A percentile compares a stretch with the other conserved stretches of the same genome.
Evolutionary conservation across 2,329 filamentous ascomycete species (phyloP).

Genomic region (Penicillium sp.): DNA sequence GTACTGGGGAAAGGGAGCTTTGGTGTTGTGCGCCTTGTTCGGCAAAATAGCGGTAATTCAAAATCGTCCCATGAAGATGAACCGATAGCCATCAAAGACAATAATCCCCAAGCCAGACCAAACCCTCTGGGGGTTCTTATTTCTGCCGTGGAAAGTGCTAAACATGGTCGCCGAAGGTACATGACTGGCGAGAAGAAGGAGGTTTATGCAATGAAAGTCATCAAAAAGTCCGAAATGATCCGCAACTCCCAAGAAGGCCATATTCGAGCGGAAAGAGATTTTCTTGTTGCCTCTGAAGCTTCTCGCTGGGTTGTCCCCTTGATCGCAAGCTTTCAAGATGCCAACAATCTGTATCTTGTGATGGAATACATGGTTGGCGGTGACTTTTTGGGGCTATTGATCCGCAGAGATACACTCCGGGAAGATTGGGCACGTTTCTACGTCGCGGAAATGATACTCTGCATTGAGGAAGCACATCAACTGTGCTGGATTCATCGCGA

Average conservation of each 20-base stretch:
- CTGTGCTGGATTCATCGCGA: constrained; percentile 92
- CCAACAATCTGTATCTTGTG: constrained; percentile 79
- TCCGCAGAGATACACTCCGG: constrained; percentile 78
- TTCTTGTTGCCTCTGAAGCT: constrained; percentile 83
- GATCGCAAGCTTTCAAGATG: constrained; percentile 85
- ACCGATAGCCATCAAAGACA: not conserved
- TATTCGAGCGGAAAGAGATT: constrained; percentile 84
- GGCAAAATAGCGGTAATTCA: constrained; percentile 49
- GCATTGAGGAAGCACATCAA: constrained; percentile 86
- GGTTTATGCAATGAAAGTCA: constrained; percentile 95
- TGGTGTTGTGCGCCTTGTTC: constrained; percentile 81
- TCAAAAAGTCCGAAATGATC: constrained; percentile 90
- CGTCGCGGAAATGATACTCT: constrained; percentile 91
- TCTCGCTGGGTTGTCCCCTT: constrained; percentile 88
- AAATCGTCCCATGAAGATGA: constrained; percentile 14
- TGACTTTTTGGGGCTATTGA: constrained; percentile 83
- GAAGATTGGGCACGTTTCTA: constrained; percentile 83
- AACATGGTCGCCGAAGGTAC: constrained; percentile 28
- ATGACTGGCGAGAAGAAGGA: constrained; percentile 48
- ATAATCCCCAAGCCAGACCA: not conserved
- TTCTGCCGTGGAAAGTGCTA: constrained; percentile 21
- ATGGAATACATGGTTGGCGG: constrained; percentile 99
- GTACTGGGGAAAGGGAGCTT: constrained; percentile 92
- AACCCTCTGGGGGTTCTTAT: constrained; percentile 12
- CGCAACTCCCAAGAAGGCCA: constrained; percentile 89